A percentile compares a stretch with the other conserved stretches of the same genome.
These are phyloP conservation scores for Lepidium didymum DNA, from an alignment of 345 rosid species.

Conservation along the genomic window DNA sequence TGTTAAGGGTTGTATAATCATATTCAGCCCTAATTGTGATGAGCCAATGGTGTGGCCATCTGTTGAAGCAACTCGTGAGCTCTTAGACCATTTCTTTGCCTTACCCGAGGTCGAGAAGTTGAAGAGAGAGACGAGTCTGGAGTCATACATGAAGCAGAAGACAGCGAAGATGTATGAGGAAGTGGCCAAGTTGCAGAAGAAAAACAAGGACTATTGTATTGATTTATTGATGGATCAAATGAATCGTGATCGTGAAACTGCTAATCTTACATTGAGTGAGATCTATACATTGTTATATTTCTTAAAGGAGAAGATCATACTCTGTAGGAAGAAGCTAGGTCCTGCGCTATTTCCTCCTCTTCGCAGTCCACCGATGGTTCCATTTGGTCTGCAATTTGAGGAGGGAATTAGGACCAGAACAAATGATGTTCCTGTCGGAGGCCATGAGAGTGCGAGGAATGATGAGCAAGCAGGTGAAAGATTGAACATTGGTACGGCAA, in stretches of 20 bases:
- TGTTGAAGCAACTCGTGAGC: background rate
- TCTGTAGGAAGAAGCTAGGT: background rate
- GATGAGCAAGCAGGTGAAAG: background rate
- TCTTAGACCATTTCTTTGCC: constrained; percentile 2
- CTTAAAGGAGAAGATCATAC: background rate
- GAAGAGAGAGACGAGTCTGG: constrained; percentile 5
- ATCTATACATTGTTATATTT: background rate
- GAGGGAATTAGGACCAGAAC: background rate
- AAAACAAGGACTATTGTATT: background rate
- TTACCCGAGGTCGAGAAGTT: constrained; percentile 2
- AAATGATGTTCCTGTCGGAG: background rate
- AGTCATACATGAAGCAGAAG: constrained; percentile 16
- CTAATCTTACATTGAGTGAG: background rate
- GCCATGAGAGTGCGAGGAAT: background rate
- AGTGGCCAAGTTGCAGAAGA: background rate
- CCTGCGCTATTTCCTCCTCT: background rate
- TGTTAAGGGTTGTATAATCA: constrained; percentile 44
- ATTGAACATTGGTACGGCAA: background rate
- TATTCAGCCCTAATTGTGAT: constrained; percentile 33
- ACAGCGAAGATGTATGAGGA: background rate
- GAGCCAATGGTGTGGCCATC: constrained; percentile 56
- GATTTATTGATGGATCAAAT: constrained; percentile 22
- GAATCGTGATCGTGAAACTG: background rate
- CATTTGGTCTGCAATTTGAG: background rate
- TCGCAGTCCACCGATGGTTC: background rate